Conservation (phyloP, 306 rosid species). For the Acacia confusa region DNA sequence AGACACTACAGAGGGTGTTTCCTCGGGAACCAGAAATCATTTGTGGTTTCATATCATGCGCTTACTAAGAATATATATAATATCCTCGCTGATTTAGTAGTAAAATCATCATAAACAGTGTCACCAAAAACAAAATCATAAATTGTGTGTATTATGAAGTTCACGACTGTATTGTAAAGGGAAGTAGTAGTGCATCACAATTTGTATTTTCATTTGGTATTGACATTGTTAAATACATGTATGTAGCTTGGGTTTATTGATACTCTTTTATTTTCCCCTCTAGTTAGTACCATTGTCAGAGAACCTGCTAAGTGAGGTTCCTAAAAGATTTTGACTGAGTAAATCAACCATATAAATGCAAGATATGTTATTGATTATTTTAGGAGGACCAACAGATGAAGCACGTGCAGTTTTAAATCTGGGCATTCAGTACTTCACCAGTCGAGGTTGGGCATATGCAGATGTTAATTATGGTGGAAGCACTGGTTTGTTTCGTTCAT, state of each 20-base stretch:
- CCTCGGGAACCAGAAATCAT: neutral
- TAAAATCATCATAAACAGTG: neutral
- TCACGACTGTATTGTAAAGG: neutral
- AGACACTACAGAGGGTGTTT: neutral
- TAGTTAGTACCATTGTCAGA: neutral
- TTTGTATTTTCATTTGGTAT: neutral
- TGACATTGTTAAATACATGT: neutral
- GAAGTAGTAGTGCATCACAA: neutral
- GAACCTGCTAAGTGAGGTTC: slow-evolving; percentile 10
- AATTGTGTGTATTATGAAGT: neutral
- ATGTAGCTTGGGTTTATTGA: neutral
- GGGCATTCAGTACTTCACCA: slow-evolving; percentile 86
- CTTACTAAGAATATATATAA: slow-evolving; percentile 2
- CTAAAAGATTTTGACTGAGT: slow-evolving; percentile 5
- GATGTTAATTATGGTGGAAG: slow-evolving; percentile 98
- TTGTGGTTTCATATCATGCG: neutral
- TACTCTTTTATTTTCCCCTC: neutral
- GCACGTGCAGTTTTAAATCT: slow-evolving; percentile 68
- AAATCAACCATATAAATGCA: neutral
- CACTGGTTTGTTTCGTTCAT: slow-evolving; percentile 74
- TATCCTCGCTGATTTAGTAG: neutral
- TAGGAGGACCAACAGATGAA: slow-evolving; percentile 97
- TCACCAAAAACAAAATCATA: neutral
- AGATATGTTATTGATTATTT: slow-evolving; percentile 30
- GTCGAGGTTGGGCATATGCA: slow-evolving; percentile 89